These are phyloP conservation scores for Primulina huaijiensis DNA, from an alignment of 257 asterid species.

Conservation along the genomic window DNA sequence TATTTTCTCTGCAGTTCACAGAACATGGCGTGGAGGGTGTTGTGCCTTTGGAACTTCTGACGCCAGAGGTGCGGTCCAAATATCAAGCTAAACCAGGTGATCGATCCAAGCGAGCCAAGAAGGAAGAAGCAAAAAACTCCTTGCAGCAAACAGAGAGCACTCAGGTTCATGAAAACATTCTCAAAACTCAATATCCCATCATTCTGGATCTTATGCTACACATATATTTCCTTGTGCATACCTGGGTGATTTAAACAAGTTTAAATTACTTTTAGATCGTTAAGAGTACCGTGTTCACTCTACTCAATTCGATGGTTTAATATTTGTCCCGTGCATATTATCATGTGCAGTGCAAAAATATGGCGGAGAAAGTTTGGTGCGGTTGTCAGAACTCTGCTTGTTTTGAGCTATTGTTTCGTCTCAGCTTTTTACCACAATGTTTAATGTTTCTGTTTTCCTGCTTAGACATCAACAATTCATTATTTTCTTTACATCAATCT, in stretches of 20 bases:
- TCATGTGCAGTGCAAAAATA: not conserved
- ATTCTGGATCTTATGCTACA: not conserved
- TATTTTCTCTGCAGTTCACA: slow-evolving; percentile 60
- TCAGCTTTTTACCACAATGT: too few species aligned
- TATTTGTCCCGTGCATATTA: not conserved
- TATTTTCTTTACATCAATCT: not conserved
- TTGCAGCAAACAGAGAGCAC: slow-evolving; percentile 64
- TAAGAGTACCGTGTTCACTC: not conserved
- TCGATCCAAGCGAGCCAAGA: slow-evolving; percentile 79
- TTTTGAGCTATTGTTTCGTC: too few species aligned
- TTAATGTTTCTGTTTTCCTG: too few species aligned
- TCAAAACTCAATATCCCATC: not conserved
- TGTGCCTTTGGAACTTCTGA: slow-evolving; percentile 85
- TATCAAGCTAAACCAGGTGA: slow-evolving; percentile 87
- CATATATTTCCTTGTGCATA: not conserved
- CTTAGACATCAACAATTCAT: too few species aligned
- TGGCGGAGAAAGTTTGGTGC: too few species aligned
- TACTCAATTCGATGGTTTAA: not conserved
- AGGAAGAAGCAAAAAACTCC: slow-evolving; percentile 69
- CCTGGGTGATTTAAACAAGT: not conserved
- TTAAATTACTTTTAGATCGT: too few species aligned
- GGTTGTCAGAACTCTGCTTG: too few species aligned
- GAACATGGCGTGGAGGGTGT: slow-evolving; percentile 97
- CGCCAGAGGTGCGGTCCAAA: slow-evolving; percentile 62
- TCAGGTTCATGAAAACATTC: slow-evolving; percentile 45